phyloP scores from a whole-genome alignment of 2,329 filamentous ascomycete species.

The Harringtonia lauricola region DNA sequence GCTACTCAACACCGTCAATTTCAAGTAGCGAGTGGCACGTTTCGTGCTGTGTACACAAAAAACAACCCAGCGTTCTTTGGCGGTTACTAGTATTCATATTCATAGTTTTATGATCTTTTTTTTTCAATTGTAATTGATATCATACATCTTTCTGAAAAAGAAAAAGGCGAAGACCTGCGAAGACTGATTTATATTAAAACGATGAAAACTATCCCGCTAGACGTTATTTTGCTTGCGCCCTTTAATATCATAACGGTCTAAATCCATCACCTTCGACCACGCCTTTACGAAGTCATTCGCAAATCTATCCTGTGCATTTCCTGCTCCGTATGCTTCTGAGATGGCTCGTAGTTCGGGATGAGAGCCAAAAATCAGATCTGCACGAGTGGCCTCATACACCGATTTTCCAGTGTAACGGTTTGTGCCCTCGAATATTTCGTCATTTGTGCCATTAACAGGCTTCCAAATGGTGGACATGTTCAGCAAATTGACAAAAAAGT shows the following conservation, averaged over 20 bases:
- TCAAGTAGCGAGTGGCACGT: no score
- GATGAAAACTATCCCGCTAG: neutral
- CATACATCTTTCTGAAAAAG: no score
- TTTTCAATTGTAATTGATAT: no score
- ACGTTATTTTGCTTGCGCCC: neutral
- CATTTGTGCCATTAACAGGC: slow-evolving; percentile 31
- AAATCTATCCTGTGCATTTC: slow-evolving; percentile 52
- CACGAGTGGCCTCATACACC: slow-evolving; percentile 60
- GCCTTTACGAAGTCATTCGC: slow-evolving; percentile 59
- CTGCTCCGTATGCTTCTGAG: slow-evolving; percentile 55
- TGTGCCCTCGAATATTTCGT: slow-evolving; percentile 49
- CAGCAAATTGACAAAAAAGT: slow-evolving; percentile 74
- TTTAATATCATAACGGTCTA: slow-evolving; percentile 53
- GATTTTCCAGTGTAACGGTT: slow-evolving; percentile 53
- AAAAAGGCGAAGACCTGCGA: no score
- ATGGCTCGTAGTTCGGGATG: slow-evolving; percentile 63
- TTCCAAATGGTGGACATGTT: slow-evolving; percentile 58
- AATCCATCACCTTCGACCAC: slow-evolving; percentile 66
- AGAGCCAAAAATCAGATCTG: slow-evolving; percentile 60
- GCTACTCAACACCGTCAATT: no score
- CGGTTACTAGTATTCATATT: no score
- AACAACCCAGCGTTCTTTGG: no score
- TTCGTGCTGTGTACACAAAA: no score
- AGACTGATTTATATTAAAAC: no score
- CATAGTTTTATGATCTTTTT: no score